Evolutionary conservation across 2,329 filamentous ascomycete genomes (phyloP).

Genomic region (Camillea tinctor): DNA sequence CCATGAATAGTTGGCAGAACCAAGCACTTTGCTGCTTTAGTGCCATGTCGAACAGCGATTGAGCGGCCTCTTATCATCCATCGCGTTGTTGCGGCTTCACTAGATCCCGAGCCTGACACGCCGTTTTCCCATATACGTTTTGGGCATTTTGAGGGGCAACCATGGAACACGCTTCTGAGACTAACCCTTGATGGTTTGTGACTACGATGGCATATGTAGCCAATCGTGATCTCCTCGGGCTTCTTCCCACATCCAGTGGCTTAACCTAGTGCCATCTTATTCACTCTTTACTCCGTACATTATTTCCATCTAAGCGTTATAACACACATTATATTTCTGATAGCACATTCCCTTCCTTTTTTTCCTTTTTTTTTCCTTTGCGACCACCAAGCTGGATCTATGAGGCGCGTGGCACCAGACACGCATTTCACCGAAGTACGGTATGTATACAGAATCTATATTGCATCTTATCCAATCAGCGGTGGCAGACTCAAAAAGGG

Average conservation of each 20-base stretch:
- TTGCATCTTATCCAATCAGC: background rate
- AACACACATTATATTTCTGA: background rate
- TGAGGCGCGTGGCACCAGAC: background rate
- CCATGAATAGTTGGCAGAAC: background rate
- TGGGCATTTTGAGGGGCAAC: background rate
- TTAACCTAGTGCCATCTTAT: background rate
- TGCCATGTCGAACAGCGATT: background rate
- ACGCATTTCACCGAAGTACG: background rate
- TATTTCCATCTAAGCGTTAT: background rate
- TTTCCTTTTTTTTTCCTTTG: too few species aligned
- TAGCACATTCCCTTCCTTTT: too few species aligned
- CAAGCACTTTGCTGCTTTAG: background rate
- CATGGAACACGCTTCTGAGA: background rate
- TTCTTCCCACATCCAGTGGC: background rate
- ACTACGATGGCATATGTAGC: background rate
- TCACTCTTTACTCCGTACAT: background rate
- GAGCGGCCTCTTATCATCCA: background rate
- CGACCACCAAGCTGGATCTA: background rate
- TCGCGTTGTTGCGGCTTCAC: background rate
- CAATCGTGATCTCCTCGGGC: background rate
- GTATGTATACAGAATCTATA: background rate
- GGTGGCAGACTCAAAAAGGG: background rate
- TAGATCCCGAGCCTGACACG: background rate
- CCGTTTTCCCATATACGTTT: background rate
- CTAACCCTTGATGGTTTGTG: background rate